Conservation (phyloP, 176 grass and related monocot species). For the Leersia perrieri region DNA sequence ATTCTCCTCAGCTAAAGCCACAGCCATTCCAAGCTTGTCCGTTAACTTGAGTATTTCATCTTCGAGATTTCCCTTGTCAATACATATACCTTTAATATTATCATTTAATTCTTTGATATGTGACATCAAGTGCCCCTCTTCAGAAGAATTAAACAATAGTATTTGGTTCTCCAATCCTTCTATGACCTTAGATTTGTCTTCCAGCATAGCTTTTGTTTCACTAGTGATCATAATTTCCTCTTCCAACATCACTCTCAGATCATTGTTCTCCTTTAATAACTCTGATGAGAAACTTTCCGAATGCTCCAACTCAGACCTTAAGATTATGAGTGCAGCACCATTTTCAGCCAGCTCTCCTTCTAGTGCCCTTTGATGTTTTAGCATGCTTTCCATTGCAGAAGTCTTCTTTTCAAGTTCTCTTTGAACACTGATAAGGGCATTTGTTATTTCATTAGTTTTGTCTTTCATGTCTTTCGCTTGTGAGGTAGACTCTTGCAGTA, state of each 20-base stretch:
- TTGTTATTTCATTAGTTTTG: slow-evolving; percentile 44
- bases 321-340: slow-evolving; percentile 30
- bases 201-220: slow-evolving; percentile 48
- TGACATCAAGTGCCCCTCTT: slow-evolving; percentile 37
- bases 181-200: slow-evolving; percentile 68
- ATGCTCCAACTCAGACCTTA: slow-evolving; percentile 68
- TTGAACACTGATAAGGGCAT: slow-evolving; percentile 51
- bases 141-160: slow-evolving; percentile 55
- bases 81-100: slow-evolving; percentile 43
- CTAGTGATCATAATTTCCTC: slow-evolving; percentile 50
- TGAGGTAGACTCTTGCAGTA: slow-evolving; percentile 77
- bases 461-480: slow-evolving; percentile 64
- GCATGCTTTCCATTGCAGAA: slow-evolving; percentile 45
- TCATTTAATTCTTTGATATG: slow-evolving; percentile 47
- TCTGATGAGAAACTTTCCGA: slow-evolving; percentile 42
- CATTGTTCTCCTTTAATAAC: slow-evolving; percentile 61
- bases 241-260: slow-evolving; percentile 57
- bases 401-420: slow-evolving; percentile 57
- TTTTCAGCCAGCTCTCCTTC: slow-evolving; percentile 59
- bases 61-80: slow-evolving; percentile 43
- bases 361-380: slow-evolving; percentile 48
- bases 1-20: slow-evolving; percentile 85
- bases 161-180: slow-evolving; percentile 70
- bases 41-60: slow-evolving; percentile 54
- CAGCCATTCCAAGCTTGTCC: slow-evolving; percentile 66